phyloP scores from a whole-genome alignment of 129 eudicot species.

The Escallonia herrerae region DNA sequence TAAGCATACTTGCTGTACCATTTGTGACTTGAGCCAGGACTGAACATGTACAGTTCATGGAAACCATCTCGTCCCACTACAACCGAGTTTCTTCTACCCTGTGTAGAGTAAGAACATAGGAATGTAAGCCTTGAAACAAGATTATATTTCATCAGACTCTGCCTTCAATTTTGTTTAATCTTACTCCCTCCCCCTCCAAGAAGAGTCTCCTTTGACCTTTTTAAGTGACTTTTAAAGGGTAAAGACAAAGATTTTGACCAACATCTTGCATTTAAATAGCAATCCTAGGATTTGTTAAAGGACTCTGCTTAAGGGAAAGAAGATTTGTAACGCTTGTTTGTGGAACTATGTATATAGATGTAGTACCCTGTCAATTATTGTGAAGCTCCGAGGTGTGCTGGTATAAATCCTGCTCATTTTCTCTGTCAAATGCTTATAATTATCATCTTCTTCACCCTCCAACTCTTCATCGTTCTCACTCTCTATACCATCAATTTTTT shows the following conservation, averaged over 20 bases:
- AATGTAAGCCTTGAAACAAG: no score
- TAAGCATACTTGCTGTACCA: slow-evolving; percentile 61
- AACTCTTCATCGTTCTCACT: slow-evolving; percentile 21
- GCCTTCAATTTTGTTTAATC: no score
- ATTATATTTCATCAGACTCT: no score
- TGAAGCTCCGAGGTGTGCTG: slow-evolving; percentile 60
- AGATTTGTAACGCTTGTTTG: neutral
- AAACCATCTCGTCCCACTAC: slow-evolving; percentile 55
- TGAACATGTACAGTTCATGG: slow-evolving; percentile 62
- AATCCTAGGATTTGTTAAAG: no score
- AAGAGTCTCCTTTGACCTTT: no score
- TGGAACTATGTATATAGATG: neutral
- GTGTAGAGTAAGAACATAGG: slow-evolving; percentile 3
- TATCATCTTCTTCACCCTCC: slow-evolving; percentile 78
- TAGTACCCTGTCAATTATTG: slow-evolving; percentile 77
- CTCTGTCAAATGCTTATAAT: slow-evolving; percentile 59
- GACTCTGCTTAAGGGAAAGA: no score
- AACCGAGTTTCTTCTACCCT: slow-evolving; percentile 86
- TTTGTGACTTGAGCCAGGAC: slow-evolving; percentile 82
- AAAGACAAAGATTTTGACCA: no score
- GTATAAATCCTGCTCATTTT: slow-evolving; percentile 69
- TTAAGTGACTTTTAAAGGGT: no score
- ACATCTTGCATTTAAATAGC: no score
- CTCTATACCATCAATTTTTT: slow-evolving; percentile 2
- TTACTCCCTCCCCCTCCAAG: no score